Conservation (phyloP, 192 early-diverging fungal genomes). For the Coemansia asiatica region DNA sequence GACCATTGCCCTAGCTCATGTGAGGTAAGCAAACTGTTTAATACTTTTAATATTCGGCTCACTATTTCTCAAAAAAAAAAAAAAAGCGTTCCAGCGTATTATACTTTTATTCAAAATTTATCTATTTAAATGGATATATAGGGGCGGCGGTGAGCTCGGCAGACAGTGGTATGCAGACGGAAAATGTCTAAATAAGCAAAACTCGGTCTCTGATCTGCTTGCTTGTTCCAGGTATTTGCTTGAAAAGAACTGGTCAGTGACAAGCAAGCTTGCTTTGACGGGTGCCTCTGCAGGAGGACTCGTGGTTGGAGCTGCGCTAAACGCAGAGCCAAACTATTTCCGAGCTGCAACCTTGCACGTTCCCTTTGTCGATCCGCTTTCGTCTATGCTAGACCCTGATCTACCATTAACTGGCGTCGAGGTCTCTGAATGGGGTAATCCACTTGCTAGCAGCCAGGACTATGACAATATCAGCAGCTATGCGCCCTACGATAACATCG, state of each 20-base stretch:
- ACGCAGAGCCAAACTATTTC: conserved; percentile 68
- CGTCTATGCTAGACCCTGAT: conserved; percentile 76
- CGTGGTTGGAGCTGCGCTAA: conserved; percentile 67
- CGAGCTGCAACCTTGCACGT: conserved; percentile 73
- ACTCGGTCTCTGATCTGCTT: conserved; percentile 73
- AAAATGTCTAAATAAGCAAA: conserved; percentile 67
- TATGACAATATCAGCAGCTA: conserved; percentile 64
- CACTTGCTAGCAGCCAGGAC: conserved; percentile 44
- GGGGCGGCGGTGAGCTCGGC: conserved; percentile 80
- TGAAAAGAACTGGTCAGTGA: conserved; percentile 58
- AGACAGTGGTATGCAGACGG: conserved; percentile 77
- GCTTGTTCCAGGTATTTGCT: conserved; percentile 66
- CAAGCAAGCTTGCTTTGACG: conserved; percentile 61
- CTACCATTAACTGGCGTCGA: conserved; percentile 73
- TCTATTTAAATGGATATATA: conserved; percentile 16
- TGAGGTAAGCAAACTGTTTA: conserved; percentile 41
- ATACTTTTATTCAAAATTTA: neutral
- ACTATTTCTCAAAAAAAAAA: too few relatives aligned
- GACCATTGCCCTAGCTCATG: conserved; percentile 80
- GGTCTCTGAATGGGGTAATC: conserved; percentile 77
- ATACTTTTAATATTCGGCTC: neutral
- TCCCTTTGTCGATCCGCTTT: conserved; percentile 84
- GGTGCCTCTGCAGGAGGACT: conserved; percentile 81
- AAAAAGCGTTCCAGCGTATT: neutral
- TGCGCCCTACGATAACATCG: conserved; percentile 71